Base-by-base conservation (phyloP, 805 yeast species). In the Pichia deserticola region DNA sequence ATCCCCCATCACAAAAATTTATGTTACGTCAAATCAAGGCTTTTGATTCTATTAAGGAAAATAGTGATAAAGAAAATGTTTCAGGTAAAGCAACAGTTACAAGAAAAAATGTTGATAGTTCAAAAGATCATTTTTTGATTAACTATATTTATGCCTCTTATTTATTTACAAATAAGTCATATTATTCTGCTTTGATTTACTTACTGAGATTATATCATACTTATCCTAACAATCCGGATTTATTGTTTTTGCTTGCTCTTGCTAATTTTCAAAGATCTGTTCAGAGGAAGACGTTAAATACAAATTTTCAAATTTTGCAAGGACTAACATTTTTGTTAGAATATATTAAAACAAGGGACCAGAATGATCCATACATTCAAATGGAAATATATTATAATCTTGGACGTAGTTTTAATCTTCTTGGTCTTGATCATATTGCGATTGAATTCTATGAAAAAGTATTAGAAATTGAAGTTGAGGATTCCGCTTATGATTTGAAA, bases 21-120 rank as follows among this genome's bases (percentile, higher is more conserved):
- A 82, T 92, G 54, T 69, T 93, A 52, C 79, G 99, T 57, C 97
- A 90, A 58, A 72, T 92, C 55, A 93, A 92, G 62, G 95, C 96
- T 0, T 82, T 79, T 62, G 99, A 93, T 63, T 78, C 93, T 3
- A 60, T 84, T 13, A 74, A 80, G 33, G 72, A 70, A 9, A 66
- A 72, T 9, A 40, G 33, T 3, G 41, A 40, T 3, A 44, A 43
- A 7, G 49, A 44, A 15, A 46, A 51, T 5, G 76, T 74, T 40
- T 73, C 74, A 11, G 97, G 97, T 1, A 88, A 87, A 73, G 93
- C 96, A 0, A 82, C 82, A 5, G 75, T 88, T 11, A 70, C 79
- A 0, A 79, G 82, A 40, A 77, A 74, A 52, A 67, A 71, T n/a
- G 72, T 78, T 30, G 73, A 70, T 45, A 54, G 58, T 0, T 48